Evolutionary conservation across 192 early-diverging fungal genomes (phyloP).

Genomic region (Entrophospora sp.): DNA sequence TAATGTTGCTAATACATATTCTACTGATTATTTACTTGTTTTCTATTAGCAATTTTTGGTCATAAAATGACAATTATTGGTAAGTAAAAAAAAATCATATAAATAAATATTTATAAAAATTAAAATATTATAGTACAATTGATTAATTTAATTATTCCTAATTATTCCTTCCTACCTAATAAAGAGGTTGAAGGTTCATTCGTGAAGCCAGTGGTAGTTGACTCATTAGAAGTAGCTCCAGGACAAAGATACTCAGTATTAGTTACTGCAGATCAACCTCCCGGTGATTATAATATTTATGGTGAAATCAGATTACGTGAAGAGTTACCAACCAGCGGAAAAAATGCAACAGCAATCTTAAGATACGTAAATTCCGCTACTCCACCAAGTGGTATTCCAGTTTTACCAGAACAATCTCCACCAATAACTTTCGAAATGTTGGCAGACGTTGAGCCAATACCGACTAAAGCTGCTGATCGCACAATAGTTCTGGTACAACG

Average conservation of each 20-base stretch:
- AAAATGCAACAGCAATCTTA: constrained; percentile 22
- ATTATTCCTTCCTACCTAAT: too few relatives aligned
- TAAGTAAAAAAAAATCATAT: too few relatives aligned
- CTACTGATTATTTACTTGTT: too few relatives aligned
- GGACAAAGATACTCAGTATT: constrained; percentile 45
- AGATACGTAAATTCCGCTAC: constrained; percentile 6
- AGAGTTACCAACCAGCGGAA: not conserved
- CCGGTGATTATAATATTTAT: constrained; percentile 25
- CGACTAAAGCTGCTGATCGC: not conserved
- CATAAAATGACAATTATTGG: constrained; percentile 46
- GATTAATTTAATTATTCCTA: too few relatives aligned
- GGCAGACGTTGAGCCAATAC: constrained; percentile 11
- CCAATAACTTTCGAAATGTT: constrained; percentile 11
- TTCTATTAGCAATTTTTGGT: constrained; percentile 34
- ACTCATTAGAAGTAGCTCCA: constrained; percentile 31
- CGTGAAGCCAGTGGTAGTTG: constrained; percentile 29
- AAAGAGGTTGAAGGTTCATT: constrained; percentile 43
- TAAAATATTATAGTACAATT: too few relatives aligned
- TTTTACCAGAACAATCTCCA: not conserved
- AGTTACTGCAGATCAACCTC: constrained; percentile 24
- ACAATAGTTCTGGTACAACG: constrained; percentile 14
- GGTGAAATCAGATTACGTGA: constrained; percentile 15
- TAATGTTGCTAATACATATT: too few relatives aligned
- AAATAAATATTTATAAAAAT: too few relatives aligned
- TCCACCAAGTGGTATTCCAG: not conserved